Evolutionary conservation across 176 grass and related monocot genomes (phyloP), one percentile per base, ranked within the genome.

Genomic region (Carex parvula): DNA sequence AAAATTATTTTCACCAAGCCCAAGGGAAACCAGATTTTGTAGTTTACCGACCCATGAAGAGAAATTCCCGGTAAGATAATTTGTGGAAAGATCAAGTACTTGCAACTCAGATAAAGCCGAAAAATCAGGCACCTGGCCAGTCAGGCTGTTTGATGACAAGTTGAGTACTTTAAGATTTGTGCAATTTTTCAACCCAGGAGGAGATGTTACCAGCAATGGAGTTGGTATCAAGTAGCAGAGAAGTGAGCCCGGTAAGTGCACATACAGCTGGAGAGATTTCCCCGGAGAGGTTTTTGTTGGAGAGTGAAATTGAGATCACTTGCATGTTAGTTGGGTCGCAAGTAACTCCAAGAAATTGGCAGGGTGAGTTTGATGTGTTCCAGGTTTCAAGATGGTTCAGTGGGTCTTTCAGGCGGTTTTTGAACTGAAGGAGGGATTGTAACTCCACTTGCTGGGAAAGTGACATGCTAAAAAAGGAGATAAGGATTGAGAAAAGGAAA

Each of bases 371-470:
- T 61, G 81, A 26, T 8, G 91, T 84, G 3, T 72, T 91, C 94
- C 94, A 97, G 85, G 85, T 85, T 57, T 85, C 24, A 79, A 97
- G 91, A 83, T 88, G 60, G 71, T 97, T 91, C 22, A 90, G 78
- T 18, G 91, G 94, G 52, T 97, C 94, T 53, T 33, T 77, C 6
- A 97, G 44, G 39, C 63, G 60, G 87, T 78, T 87, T 82, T 88
- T 97, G 88, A 97, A 86, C 8, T 90, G 91, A 30, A 97, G 91
- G 11, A 97, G 94, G 42, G 89, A 86, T 20, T 90, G 78, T 9
- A 83, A 84, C 66, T 91, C 75, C 24, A 70, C 18, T 42, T 89
- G 75, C 83, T 91, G 89, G 89, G 65, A 85, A 83, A 20, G 84
- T 37, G 84, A 88, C 59, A 61, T 84, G 18, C 61, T 14, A 2